Evolutionary conservation across 495 filamentous ascomycete genomes (phyloP), one percentile per base, ranked within the genome.

Genomic region (Friedmanniomyces simplex): DNA sequence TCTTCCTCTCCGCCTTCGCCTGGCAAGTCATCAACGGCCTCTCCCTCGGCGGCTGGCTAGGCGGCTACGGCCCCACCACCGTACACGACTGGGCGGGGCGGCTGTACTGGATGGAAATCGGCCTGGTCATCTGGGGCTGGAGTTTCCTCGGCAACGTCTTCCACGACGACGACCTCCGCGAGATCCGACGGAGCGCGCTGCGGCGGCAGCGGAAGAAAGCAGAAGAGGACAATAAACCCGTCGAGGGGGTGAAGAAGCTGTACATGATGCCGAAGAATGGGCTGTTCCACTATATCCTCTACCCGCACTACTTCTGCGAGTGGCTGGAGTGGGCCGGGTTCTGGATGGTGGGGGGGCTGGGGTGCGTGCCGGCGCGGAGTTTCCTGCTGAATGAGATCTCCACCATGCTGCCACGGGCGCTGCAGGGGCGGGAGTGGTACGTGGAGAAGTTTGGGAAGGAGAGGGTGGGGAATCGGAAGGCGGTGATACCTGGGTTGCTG

Each of bases 321-420:
- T 98, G 93, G 93, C 70, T 95, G 50, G 94, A 98, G 73, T 97
- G 94, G 93, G 66, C 77, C 20, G 93, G 93, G 0, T 98, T 89
- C 66, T 89, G 81, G 69, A 79, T 95, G 58, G 72, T 79, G n/a
- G 82, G 64, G 69, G 76, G 78, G 21, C 82, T 61, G 66, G 59
- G 62, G 11, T 76, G 80, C 72, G 63, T 80, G 52, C 93, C 93
- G 1, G 91, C 88, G 26, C 71, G 89, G 56, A 74, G 76, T 24
- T 98, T 97, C 69, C 63, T 95, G 55, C 50, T 94, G 16, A 96
- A 96, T 67, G 89, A 95, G 67, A 74, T 98, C 43, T 72, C 83
- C 5, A 86, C 89, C 34, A 96, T 97, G 93, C 66, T 94, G 62
- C 93, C 93, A 10, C 79, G 93, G 68, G 93, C 93, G 13, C 68